Evolutionary conservation across 495 filamentous ascomycete genomes (phyloP).

Genomic region (Xylaria palmicola): DNA sequence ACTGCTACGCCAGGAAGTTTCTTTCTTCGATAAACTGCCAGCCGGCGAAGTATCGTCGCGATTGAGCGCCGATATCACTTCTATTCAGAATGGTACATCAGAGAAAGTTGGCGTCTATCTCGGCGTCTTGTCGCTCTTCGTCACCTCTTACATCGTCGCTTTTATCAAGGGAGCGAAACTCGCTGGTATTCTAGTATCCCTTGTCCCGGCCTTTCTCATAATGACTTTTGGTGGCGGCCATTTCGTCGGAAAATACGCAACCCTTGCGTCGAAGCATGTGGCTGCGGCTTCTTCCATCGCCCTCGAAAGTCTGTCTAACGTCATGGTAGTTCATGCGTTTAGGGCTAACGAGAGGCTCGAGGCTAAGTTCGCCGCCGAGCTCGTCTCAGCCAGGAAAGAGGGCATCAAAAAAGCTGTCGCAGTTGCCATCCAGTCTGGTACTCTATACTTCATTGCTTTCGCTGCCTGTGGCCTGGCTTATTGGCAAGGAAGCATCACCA

Average conservation of each 20-base stretch:
- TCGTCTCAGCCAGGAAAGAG: constrained; percentile 46
- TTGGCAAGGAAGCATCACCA: constrained; percentile 59
- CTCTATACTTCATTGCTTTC: constrained; percentile 66
- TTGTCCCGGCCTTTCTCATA: constrained; percentile 64
- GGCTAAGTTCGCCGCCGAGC: constrained; percentile 49
- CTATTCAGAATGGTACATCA: constrained; percentile 61
- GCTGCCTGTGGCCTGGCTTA: constrained; percentile 65
- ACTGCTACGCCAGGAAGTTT: constrained; percentile 59
- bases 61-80: constrained; percentile 59
- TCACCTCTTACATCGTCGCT: constrained; percentile 62
- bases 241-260: constrained; percentile 60
- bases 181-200: constrained; percentile 54
- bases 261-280: constrained; percentile 45
- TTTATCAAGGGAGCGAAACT: constrained; percentile 58
- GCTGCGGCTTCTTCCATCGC: constrained; percentile 43
- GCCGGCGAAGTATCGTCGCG: constrained; percentile 62
- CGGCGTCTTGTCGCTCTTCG: constrained; percentile 58
- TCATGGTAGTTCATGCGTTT: constrained; percentile 52
- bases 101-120: constrained; percentile 67
- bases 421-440: constrained; percentile 60
- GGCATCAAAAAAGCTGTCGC: constrained; percentile 60
- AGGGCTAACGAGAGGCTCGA: constrained; percentile 48
- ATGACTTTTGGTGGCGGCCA: constrained; percentile 63
- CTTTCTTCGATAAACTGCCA: constrained; percentile 59
- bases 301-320: constrained; percentile 44